These are phyloP conservation scores for Ceriops decandra DNA, from an alignment of 345 rosid genomes.

Conservation along the genomic window DNA sequence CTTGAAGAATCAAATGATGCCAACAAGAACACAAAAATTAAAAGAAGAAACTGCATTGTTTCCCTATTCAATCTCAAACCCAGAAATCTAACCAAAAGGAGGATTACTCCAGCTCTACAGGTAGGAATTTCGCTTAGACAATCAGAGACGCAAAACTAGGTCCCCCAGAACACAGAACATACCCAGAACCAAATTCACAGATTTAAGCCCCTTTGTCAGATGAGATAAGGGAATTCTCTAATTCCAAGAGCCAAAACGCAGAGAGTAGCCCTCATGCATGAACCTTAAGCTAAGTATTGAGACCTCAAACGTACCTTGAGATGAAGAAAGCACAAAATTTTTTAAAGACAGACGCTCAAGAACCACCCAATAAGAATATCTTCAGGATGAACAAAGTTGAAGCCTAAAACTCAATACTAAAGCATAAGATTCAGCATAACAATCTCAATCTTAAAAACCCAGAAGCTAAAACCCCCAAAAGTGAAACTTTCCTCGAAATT, in stretches of 20 bases:
- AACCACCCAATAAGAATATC: neutral
- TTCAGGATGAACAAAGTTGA: neutral
- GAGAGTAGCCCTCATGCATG: neutral
- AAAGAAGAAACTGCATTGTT: neutral
- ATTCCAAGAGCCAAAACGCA: slow-evolving; percentile 2
- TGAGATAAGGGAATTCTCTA: neutral
- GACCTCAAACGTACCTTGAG: slow-evolving; percentile 4
- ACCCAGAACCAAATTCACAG: neutral
- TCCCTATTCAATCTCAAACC: neutral
- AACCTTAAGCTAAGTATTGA: neutral
- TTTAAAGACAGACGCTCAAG: slow-evolving; percentile 10
- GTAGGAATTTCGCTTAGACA: neutral
- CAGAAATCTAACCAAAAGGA: slow-evolving; percentile 4
- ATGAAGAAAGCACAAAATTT: slow-evolving; percentile 5
- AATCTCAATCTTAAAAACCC: neutral
- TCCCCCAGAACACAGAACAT: neutral
- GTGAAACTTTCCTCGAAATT: neutral
- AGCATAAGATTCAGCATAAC: neutral
- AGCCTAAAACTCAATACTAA: neutral
- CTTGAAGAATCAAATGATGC: slow-evolving; percentile 6
- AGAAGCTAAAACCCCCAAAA: slow-evolving; percentile 9
- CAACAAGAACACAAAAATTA: slow-evolving; percentile 6
- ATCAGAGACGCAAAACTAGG: neutral
- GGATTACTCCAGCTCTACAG: slow-evolving; percentile 6
- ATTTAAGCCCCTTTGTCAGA: neutral